Percentiles rank a stretch among this genome's conserved stretches.
These are phyloP conservation scores for Phtheirospermum japonicum DNA, from an alignment of 257 asterid species.

Conservation along the genomic window DNA sequence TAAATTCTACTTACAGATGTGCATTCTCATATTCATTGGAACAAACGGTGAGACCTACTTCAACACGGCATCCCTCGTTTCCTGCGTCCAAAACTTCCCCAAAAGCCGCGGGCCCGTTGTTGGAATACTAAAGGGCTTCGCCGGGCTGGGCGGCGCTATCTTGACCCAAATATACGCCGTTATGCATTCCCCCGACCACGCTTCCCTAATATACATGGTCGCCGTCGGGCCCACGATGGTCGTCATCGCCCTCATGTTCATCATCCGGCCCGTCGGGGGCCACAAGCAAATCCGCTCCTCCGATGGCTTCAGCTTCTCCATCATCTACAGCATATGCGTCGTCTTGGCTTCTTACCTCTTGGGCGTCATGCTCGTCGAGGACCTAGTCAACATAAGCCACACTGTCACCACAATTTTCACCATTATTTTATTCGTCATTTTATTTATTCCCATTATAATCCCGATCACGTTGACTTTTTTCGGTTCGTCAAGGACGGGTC, in stretches of 20 bases:
- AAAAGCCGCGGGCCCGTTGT: constrained; percentile 61
- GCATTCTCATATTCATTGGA: constrained; percentile 44
- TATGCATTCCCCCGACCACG: constrained; percentile 41
- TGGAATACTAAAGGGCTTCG: constrained; percentile 61
- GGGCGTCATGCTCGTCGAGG: constrained; percentile 56
- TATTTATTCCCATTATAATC: constrained; percentile 38
- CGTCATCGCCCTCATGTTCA: constrained; percentile 45
- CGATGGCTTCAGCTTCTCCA: constrained; percentile 36
- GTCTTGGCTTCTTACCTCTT: constrained; percentile 46
- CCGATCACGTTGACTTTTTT: constrained; percentile 32
- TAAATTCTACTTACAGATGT: constrained; percentile 35
- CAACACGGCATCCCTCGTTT: constrained; percentile 48
- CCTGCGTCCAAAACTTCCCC: constrained; percentile 58
- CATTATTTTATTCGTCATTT: constrained; percentile 29
- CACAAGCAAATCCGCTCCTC: constrained; percentile 44
- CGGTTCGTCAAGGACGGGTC: constrained; percentile 22
- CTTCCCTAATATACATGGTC: constrained; percentile 52
- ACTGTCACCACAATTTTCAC: constrained; percentile 35
- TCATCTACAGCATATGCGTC: constrained; percentile 37
- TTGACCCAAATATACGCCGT: constrained; percentile 45
- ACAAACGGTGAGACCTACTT: constrained; percentile 65
- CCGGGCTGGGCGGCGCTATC: constrained; percentile 59
- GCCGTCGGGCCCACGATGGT: constrained; percentile 59
- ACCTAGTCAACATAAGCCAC: constrained; percentile 34
- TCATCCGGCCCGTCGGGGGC: constrained; percentile 49